phyloP scores from a whole-genome alignment of 257 asterid genomes.

The Salvia rosmarinus region DNA sequence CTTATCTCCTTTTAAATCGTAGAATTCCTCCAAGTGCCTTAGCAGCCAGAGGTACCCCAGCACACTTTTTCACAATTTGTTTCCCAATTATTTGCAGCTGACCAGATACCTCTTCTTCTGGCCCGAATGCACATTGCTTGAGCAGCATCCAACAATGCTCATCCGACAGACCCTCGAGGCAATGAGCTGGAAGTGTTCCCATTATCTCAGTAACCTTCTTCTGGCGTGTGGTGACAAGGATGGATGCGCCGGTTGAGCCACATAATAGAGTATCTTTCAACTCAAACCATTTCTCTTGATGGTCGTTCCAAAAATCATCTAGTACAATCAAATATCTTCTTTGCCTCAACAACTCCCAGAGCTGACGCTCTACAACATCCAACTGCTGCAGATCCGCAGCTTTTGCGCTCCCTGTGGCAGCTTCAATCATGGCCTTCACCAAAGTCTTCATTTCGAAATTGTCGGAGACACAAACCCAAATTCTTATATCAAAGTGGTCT shows the following conservation, averaged over 20 bases:
- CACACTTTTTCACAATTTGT: too few species aligned
- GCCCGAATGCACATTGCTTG: constrained; percentile 29
- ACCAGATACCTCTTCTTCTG: constrained; percentile 29
- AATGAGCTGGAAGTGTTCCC: constrained; percentile 33
- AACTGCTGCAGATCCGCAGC: neutral
- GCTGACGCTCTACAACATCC: constrained; percentile 31
- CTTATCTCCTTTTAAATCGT: constrained; percentile 29
- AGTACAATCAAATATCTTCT: neutral
- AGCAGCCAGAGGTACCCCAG: too few species aligned
- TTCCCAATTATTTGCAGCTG: constrained; percentile 40
- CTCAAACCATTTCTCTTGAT: constrained; percentile 39
- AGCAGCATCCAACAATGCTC: constrained; percentile 39
- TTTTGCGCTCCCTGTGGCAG: constrained; percentile 1
- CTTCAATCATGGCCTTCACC: constrained; percentile 32
- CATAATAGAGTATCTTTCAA: constrained; percentile 19
- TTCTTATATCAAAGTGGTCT: constrained; percentile 23
- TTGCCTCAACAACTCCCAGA: constrained; percentile 27
- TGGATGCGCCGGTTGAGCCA: constrained; percentile 33
- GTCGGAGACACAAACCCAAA: constrained; percentile 46
- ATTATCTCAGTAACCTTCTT: constrained; percentile 1
- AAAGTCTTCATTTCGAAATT: constrained; percentile 30
- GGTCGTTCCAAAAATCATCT: constrained; percentile 49
- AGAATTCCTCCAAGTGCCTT: too few species aligned
- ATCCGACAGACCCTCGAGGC: constrained; percentile 5
- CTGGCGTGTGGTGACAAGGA: constrained; percentile 40